These are phyloP conservation scores for Solanum piurae DNA, from an alignment of 257 asterid species.

Conservation along the genomic window DNA sequence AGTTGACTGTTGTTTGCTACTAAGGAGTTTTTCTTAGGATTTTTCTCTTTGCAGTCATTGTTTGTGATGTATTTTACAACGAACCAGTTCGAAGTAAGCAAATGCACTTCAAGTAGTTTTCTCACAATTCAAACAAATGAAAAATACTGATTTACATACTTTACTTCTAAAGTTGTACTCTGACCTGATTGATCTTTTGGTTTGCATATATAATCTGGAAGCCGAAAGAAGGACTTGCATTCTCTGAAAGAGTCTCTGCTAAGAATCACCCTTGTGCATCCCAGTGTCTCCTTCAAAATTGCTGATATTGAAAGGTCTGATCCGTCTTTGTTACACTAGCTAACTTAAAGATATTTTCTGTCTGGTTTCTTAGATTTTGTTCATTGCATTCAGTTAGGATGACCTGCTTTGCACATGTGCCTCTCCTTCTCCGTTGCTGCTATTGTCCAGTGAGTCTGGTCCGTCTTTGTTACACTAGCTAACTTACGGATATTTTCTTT, in stretches of 20 bases:
- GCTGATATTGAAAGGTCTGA: conserved; percentile 81
- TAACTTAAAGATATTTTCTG: conserved; percentile 5
- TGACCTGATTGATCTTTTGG: conserved; percentile 15
- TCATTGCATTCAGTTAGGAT: conserved; percentile 42
- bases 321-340: conserved; percentile 20
- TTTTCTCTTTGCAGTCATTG: background rate
- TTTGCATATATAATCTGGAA: conserved; percentile 20
- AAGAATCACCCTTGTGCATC: conserved; percentile 66
- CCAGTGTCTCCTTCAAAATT: conserved; percentile 55
- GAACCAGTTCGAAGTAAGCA: background rate
- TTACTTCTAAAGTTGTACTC: background rate
- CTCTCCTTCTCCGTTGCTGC: background rate
- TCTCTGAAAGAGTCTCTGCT: conserved; percentile 57
- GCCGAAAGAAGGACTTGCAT: conserved; percentile 72
- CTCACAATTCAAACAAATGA: background rate
- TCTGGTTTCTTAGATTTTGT: conserved; percentile 3
- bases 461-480: too few relatives aligned
- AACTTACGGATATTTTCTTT: too few relatives aligned
- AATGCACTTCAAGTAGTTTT: background rate
- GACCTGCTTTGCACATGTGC: conserved; percentile 54
- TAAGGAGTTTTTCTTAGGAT: conserved; percentile 12
- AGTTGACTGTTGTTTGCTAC: background rate
- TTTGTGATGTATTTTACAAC: background rate
- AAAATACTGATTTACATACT: background rate
- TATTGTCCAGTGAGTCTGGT: too few relatives aligned